These are phyloP conservation scores for Serendipita vermifera DNA, from an alignment of 768 basidiomycete species.

Conservation along the genomic window DNA sequence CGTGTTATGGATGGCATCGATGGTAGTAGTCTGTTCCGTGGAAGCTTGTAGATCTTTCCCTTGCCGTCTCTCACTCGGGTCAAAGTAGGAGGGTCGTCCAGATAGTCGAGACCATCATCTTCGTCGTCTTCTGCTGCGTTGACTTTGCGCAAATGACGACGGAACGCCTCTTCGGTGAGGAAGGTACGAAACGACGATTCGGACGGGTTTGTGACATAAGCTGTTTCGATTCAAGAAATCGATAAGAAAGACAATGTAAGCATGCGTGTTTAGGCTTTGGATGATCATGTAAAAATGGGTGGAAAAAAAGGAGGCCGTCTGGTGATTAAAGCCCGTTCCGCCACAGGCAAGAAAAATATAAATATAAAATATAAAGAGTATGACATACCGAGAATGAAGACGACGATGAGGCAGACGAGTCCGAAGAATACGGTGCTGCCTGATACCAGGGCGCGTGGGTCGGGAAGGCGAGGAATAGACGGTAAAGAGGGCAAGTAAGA, in stretches of 20 bases:
- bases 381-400: conserved; percentile 55
- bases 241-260: conserved; percentile 14
- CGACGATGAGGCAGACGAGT: conserved; percentile 52
- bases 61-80: conserved; percentile 12
- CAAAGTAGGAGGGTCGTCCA: conserved; percentile 14
- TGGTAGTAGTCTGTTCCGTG: not conserved
- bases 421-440: conserved; percentile 53
- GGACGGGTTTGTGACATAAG: conserved; percentile 88
- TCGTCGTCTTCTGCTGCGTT: conserved; percentile 52
- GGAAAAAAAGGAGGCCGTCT: not conserved
- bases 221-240: conserved; percentile 35
- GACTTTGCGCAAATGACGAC: conserved; percentile 79
- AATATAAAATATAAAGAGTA: conserved; percentile 21
- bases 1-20: conserved; percentile 14
- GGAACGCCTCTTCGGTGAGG: conserved; percentile 95
- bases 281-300: conserved; percentile 3
- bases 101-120: conserved; percentile 24
- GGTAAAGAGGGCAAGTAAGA: not conserved
- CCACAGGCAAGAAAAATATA: conserved; percentile 8
- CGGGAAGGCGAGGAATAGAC: not conserved
- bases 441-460: conserved; percentile 1
- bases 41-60: not conserved
- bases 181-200: conserved; percentile 89
- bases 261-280: conserved; percentile 12
- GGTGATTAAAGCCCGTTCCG: not conserved